Evolutionary conservation across 176 grass and related monocot species (phyloP), one percentile per base, ranked within the genome.

Genomic region (Carex pumila): DNA sequence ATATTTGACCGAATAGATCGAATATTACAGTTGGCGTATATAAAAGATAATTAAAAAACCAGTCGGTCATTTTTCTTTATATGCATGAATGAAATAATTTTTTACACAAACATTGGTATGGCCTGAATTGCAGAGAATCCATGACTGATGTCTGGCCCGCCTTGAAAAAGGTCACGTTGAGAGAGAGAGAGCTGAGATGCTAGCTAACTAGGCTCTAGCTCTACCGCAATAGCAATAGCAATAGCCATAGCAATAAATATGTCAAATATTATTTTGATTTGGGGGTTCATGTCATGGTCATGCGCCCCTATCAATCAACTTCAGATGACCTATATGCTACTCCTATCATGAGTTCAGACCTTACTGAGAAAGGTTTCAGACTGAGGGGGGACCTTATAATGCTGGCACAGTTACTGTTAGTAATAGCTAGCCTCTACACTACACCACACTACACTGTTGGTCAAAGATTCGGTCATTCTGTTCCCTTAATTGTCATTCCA

Each of bases 301-400:
- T 58, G 74, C 49, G 17, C 49, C 74, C 53, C 43, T 57, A 29
- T 57, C 78, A 81, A 63, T 81, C 78, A 36, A 81, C 78, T 63
- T 81, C 78, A 81, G 54, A 81, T 81, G 78, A 63, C 56, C 78
- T 81, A 25, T 81, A 25, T 25, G 25, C 25, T 25, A 25, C 25
- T 25, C 56, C 78, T 81, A 81, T 81, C 78, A 81, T 63, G 56
- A 81, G 78, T 81, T 81, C 78, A 81, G 78, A 81, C 68, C 68
- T 71, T 71, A 71, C 68, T 43, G 68, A 71, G 37, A 71, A 71
- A 18, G 54, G 54, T 63, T 43, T 13, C 78, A 62, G 78, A 41
- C 41, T 47, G 47, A 50, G 10, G 47, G 0, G 68, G 43, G 43
- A 45, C 43, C 43, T 45, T 1, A 45, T 45, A 43, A 78, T 53